Evolutionary conservation across 2,329 filamentous ascomycete genomes (phyloP), one percentile per base, ranked within the genome.

Genomic region (Phoma sp.): DNA sequence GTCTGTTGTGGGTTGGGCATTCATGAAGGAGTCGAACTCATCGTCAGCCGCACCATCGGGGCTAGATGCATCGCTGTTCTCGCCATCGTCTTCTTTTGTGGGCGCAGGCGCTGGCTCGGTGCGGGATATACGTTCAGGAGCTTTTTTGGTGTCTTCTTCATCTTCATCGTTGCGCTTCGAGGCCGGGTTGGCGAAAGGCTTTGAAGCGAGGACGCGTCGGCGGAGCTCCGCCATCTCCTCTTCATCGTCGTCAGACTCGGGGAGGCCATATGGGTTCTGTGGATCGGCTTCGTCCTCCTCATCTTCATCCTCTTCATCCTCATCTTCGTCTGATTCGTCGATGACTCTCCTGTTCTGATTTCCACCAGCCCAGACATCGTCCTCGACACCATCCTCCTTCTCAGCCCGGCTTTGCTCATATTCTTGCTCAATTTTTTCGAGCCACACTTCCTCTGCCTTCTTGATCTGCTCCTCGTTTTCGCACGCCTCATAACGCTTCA

Each of bases 221-320:
- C 95, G 85, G 46, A 99, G 88, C 68, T 96, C 93, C 29, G 91
- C 93, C 93, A 98, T 98, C 70, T 92, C 88, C 46, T 90, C 90
- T 65, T 96, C 92, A 52, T 96, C 89, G 51, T 90, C 91, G 26
- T 85, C 86, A 4, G 75, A 74, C 49, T 92, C 89, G 9, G 92
- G 92, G 38, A 96, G 84, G 47, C 85, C 88, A 66, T 88, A 93
- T 0, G 87, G 87, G 64, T 95, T 90, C 62, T 81, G 75, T 18
- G 83, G 76, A 21, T 80, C 76, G 14, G 80, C 78, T 7, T 82
- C 77, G 18, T 76, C 72, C 18, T 78, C 75, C 2, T 72, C 69
- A 15, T 75, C 65, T 2, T 67, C 57, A 0, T 81, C 74, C 4
- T 77, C 75, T 76, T 69, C 56, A 5, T 84, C 82, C 2, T 86